These are phyloP conservation scores for Rhynchospora tenuis DNA, from an alignment of 176 grass and related monocot species.

Conservation along the genomic window DNA sequence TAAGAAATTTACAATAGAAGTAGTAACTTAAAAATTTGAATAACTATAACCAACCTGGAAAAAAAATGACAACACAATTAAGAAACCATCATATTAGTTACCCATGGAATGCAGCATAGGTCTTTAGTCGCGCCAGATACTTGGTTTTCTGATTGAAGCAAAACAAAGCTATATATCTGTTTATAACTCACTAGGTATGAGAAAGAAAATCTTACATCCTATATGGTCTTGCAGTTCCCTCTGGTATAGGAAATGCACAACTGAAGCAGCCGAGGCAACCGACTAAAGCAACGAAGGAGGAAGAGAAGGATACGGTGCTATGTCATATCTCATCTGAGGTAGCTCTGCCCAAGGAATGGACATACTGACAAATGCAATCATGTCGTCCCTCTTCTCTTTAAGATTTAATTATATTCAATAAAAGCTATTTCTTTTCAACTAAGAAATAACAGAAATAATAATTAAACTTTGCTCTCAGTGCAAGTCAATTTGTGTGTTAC, in stretches of 20 bases:
- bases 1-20: no score
- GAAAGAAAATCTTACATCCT: not conserved
- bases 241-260: not conserved
- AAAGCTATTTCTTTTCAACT: not conserved
- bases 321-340: not conserved
- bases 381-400: not conserved
- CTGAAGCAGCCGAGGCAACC: not conserved
- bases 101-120: no score
- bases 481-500: not conserved
- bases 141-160: not conserved
- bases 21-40: no score
- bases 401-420: not conserved
- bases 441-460: not conserved
- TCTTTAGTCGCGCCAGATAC: not conserved
- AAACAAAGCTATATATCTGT: not conserved
- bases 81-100: no score
- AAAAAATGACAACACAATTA: no score
- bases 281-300: not conserved
- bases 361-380: not conserved
- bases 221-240: not conserved
- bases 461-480: not conserved
- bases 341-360: slow-evolving; percentile 3
- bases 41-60: no score
- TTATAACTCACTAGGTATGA: not conserved
- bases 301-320: not conserved